Evolutionary conservation across 331 rosid species (phyloP).

Genomic region (Malus hybrid): DNA sequence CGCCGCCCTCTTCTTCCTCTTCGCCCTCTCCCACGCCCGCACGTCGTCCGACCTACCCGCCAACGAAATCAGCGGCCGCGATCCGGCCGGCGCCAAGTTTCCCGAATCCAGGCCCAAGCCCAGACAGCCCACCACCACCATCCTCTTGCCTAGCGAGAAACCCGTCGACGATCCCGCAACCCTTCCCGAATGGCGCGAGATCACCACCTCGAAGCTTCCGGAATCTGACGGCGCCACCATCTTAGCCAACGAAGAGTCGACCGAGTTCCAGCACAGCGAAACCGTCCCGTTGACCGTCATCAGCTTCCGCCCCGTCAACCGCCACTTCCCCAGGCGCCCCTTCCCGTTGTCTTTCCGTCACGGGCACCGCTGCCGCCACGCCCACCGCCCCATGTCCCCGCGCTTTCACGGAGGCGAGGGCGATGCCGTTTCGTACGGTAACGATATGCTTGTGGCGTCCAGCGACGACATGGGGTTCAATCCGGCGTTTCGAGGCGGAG

Average conservation of each 20-base stretch:
- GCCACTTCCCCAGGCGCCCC: conserved; percentile 23
- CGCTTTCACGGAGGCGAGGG: neutral
- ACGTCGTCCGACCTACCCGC: neutral
- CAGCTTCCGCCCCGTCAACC: conserved; percentile 28
- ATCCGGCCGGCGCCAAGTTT: neutral
- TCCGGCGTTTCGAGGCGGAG: conserved; percentile 2
- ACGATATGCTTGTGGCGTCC: conserved; percentile 23
- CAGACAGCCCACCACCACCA: neutral
- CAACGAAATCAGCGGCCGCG: neutral
- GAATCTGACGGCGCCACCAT: neutral
- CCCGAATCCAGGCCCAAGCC: neutral
- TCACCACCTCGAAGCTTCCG: too few relatives aligned
- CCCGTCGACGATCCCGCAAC: neutral
- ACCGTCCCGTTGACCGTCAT: conserved; percentile 16
- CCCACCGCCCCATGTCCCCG: neutral
- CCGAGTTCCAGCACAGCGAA: neutral
- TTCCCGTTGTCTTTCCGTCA: conserved; percentile 23
- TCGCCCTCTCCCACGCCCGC: conserved; percentile 23
- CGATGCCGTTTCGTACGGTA: conserved; percentile 8
- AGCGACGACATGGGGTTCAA: neutral
- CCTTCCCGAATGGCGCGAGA: neutral
- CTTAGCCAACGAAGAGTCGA: neutral
- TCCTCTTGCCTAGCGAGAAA: conserved; percentile 17
- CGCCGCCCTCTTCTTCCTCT: conserved; percentile 16
- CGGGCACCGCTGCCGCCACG: conserved; percentile 17